These are phyloP conservation scores for Arabis alpina DNA, from an alignment of 345 rosid species.

Conservation along the genomic window DNA sequence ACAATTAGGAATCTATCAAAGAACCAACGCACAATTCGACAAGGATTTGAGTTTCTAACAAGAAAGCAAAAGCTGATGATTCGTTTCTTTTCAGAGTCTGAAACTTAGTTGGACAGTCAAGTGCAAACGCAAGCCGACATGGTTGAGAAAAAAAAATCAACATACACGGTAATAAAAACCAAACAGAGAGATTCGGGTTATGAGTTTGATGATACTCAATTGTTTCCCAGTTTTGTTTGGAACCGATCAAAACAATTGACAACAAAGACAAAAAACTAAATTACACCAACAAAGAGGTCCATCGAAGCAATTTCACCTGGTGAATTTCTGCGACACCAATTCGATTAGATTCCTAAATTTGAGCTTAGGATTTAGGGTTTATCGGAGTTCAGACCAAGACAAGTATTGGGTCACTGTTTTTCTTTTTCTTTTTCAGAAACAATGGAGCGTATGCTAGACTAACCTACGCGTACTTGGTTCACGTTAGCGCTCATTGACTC, in stretches of 20 bases:
- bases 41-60: constrained; percentile 5
- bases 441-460: constrained; percentile 1
- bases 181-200: too few species aligned
- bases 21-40: neutral
- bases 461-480: neutral
- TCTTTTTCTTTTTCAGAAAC: constrained; percentile 9
- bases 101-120: too few species aligned
- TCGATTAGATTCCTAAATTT: neutral
- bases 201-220: neutral
- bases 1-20: neutral
- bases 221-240: neutral
- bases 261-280: neutral
- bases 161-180: too few species aligned
- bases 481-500: neutral
- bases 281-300: neutral
- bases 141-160: too few species aligned
- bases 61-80: neutral
- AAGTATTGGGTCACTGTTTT: neutral
- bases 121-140: too few species aligned
- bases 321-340: neutral
- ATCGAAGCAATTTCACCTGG: constrained; percentile 4
- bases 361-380: constrained; percentile 10
- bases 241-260: constrained; percentile 5
- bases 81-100: too few species aligned
- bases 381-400: neutral